phyloP scores from a whole-genome alignment of 371 early-diverging fungal species.

The Fennellomyces sp. region DNA sequence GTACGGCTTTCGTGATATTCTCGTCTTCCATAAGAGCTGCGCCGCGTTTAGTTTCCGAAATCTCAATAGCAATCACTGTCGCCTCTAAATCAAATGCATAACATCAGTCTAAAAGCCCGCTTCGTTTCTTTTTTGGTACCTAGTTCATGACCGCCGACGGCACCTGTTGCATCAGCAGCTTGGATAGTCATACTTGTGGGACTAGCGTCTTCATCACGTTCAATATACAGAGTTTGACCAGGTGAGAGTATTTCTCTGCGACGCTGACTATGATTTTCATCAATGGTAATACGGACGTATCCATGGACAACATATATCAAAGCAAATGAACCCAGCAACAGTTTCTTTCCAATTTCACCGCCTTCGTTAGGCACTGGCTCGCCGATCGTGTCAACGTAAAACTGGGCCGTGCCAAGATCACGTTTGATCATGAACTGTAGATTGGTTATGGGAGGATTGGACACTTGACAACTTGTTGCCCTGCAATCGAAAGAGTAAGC shows the following conservation, averaged over 20 bases:
- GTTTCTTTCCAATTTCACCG: constrained; percentile 45
- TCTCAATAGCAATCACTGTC: constrained; percentile 40
- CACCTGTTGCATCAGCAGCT: constrained; percentile 35
- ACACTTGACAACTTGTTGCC: constrained; percentile 51
- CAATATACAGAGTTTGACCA: constrained; percentile 63
- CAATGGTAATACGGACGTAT: constrained; percentile 52
- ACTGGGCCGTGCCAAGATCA: constrained; percentile 40
- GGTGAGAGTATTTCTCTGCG: constrained; percentile 26
- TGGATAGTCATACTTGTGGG: constrained; percentile 60
- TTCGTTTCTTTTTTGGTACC: constrained; percentile 13
- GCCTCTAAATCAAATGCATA: constrained; percentile 24
- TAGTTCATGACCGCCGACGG: constrained; percentile 28
- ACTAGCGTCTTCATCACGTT: constrained; percentile 62
- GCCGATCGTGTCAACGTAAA: constrained; percentile 45
- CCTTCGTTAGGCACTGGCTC: constrained; percentile 41
- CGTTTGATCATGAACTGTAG: constrained; percentile 63
- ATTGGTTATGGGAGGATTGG: constrained; percentile 49
- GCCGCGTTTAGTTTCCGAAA: constrained; percentile 21
- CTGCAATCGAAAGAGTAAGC: no score
- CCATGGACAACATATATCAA: constrained; percentile 68
- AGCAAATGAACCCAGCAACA: constrained; percentile 59
- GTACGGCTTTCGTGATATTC: no score
- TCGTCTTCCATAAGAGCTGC: not conserved
- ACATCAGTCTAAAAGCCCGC: no score
- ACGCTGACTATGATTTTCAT: constrained; percentile 34